These are phyloP conservation scores for Plantago major DNA, from an alignment of 257 asterid species.

Conservation along the genomic window DNA sequence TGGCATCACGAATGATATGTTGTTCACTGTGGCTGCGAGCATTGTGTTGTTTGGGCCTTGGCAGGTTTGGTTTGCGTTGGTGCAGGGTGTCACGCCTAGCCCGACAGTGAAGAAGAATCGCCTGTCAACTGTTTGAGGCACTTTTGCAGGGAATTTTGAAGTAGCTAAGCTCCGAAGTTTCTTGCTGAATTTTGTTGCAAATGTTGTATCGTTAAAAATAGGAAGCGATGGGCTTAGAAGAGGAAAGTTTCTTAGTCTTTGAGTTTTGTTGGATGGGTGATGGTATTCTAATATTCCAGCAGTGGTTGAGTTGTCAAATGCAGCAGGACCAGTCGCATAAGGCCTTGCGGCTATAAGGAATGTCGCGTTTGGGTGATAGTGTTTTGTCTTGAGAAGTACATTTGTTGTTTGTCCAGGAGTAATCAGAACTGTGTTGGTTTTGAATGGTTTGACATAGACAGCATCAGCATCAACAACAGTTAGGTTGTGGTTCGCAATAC, in stretches of 20 bases:
- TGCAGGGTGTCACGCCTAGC: constrained; percentile 45
- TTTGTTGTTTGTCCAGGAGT: constrained; percentile 71
- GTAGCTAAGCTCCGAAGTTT: constrained; percentile 43
- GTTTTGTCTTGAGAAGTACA: constrained; percentile 40
- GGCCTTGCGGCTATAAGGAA: constrained; percentile 54
- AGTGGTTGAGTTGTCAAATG: constrained; percentile 56
- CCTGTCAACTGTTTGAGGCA: constrained; percentile 38
- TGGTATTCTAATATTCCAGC: constrained; percentile 44
- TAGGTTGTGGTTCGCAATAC: constrained; percentile 50
- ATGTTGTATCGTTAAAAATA: constrained; percentile 31
- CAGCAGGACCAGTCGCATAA: constrained; percentile 48
- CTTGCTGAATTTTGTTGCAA: constrained; percentile 29
- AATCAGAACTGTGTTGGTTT: constrained; percentile 34
- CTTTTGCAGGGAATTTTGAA: constrained; percentile 42
- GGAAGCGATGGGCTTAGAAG: constrained; percentile 30
- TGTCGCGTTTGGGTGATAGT: constrained; percentile 36
- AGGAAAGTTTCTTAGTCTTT: constrained; percentile 18
- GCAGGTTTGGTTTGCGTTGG: constrained; percentile 35
- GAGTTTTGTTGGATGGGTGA: constrained; percentile 18
- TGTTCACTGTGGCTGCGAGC: constrained; percentile 48
- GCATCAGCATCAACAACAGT: constrained; percentile 64
- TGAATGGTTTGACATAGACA: constrained; percentile 55
- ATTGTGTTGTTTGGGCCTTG: constrained; percentile 59
- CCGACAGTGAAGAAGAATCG: constrained; percentile 61
- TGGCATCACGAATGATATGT: constrained; percentile 56